A percentile compares a stretch with the other conserved stretches of the same genome.
Evolutionary conservation across 148 eudicot genomes (phyloP).

Genomic region (Drosera capensis): DNA sequence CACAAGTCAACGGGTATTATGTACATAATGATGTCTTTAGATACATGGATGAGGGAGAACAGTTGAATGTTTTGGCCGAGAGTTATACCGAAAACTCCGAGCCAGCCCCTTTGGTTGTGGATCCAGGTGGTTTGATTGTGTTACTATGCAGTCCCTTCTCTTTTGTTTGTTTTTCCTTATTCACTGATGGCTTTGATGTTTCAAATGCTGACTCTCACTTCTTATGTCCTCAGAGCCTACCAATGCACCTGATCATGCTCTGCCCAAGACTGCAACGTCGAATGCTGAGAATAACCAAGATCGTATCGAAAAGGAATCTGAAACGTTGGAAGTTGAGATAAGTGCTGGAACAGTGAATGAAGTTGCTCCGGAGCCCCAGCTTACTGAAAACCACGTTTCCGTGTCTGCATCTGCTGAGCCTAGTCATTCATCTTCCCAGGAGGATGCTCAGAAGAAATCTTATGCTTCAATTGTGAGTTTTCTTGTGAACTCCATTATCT

Average conservation of each 20-base stretch:
- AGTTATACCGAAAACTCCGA: conserved; percentile 20
- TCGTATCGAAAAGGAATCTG: conserved; percentile 18
- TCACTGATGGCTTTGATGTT: background rate
- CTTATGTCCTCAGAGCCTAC: conserved; percentile 12
- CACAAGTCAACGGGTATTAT: conserved; percentile 57
- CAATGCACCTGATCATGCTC: conserved; percentile 16
- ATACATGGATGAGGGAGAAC: conserved; percentile 24
- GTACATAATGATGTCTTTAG: conserved; percentile 58
- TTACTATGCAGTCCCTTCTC: background rate
- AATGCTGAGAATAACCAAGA: conserved; percentile 12
- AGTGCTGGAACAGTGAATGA: conserved; percentile 14
- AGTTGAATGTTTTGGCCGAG: conserved; percentile 8
- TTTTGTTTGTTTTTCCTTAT: background rate
- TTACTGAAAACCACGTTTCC: conserved; percentile 18
- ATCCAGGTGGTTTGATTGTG: conserved; percentile 30
- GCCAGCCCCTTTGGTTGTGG: conserved; percentile 10
- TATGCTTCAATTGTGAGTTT: conserved; percentile 54
- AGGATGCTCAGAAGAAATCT: conserved; percentile 43
- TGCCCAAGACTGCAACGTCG: conserved; percentile 11
- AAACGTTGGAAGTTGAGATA: conserved; percentile 15
- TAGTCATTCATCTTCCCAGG: conserved; percentile 19
- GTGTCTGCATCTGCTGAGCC: conserved; percentile 18
- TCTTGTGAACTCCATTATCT: background rate
- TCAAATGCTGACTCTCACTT: background rate
- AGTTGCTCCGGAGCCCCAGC: conserved; percentile 13